A percentile compares a stretch with the other conserved stretches of the same genome.
Evolutionary conservation across 2,329 filamentous ascomycete species (phyloP).

Genomic region (Aspergillus novofumigatus): DNA sequence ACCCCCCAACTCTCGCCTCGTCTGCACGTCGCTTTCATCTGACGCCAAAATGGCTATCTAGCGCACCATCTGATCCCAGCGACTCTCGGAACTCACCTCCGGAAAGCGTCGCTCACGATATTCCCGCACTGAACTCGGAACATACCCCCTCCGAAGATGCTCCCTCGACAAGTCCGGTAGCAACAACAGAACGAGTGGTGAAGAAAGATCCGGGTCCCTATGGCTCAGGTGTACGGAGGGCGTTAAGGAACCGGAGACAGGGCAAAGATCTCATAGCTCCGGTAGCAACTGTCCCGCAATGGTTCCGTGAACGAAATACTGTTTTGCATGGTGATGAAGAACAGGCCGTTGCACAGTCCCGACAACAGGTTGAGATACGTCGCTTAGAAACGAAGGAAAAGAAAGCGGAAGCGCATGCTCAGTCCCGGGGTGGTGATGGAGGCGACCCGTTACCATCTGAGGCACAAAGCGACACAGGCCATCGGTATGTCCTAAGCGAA

Average conservation of each 20-base stretch:
- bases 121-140: constrained; percentile 15
- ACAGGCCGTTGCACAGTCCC: constrained; percentile 7
- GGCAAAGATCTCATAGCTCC: constrained; percentile 17
- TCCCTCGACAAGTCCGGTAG: constrained; percentile 6
- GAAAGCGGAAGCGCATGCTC: constrained; percentile 6
- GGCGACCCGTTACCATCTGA: constrained; percentile 18
- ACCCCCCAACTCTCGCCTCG: constrained; percentile 22
- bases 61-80: constrained; percentile 26
- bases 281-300: constrained; percentile 29
- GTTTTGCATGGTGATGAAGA: constrained; percentile 19
- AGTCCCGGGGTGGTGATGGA: constrained; percentile 23
- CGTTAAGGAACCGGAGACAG: constrained; percentile 32
- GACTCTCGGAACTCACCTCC: constrained; percentile 18
- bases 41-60: constrained; percentile 26
- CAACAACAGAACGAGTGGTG: constrained; percentile 14
- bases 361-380: constrained; percentile 26
- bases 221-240: constrained; percentile 37
- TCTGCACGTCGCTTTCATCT: constrained; percentile 31
- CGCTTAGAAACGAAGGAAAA: constrained; percentile 16
- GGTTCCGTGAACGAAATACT: constrained; percentile 37
- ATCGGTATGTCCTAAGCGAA: constrained; percentile 39
- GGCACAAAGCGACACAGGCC: constrained; percentile 13
- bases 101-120: constrained; percentile 18
- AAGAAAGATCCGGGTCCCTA: constrained; percentile 31
- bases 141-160: constrained; percentile 12